Conservation (phyloP, 2,329 filamentous ascomycete genomes). For the Trichoderma breve region DNA sequence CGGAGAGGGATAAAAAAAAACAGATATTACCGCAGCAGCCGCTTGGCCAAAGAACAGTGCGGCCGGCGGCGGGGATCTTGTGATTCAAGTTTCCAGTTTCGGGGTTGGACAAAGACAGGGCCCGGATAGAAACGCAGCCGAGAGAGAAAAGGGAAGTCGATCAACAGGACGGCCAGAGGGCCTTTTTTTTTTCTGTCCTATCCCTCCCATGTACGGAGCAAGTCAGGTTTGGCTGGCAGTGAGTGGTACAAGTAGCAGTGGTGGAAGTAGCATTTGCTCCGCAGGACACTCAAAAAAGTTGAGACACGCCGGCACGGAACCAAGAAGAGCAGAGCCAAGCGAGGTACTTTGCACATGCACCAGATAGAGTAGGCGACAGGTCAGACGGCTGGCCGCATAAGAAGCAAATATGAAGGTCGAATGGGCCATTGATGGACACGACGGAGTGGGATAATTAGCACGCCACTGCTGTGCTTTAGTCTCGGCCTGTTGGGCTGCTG, state of each 20-base stretch:
- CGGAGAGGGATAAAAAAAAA: background rate
- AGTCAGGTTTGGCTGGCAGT: background rate
- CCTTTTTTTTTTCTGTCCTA: background rate
- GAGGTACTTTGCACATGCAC: background rate
- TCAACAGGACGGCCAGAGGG: background rate
- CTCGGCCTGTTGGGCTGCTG: background rate
- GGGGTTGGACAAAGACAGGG: constrained; percentile 17
- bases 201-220: background rate
- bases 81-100: constrained; percentile 16
- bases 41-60: background rate
- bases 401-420: background rate
- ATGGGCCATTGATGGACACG: background rate
- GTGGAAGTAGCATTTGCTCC: background rate
- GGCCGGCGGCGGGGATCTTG: constrained; percentile 18
- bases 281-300: background rate
- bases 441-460: background rate
- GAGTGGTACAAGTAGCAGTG: background rate
- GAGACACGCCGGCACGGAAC: background rate
- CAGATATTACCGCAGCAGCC: constrained; percentile 15
- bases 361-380: constrained; percentile 15
- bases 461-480: constrained; percentile 1
- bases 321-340: background rate
- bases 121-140: background rate
- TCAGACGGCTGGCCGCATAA: constrained; percentile 20
- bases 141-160: constrained; percentile 19